phyloP scores from a whole-genome alignment of 192 early-diverging fungal genomes.

The Coemansia sp. region DNA sequence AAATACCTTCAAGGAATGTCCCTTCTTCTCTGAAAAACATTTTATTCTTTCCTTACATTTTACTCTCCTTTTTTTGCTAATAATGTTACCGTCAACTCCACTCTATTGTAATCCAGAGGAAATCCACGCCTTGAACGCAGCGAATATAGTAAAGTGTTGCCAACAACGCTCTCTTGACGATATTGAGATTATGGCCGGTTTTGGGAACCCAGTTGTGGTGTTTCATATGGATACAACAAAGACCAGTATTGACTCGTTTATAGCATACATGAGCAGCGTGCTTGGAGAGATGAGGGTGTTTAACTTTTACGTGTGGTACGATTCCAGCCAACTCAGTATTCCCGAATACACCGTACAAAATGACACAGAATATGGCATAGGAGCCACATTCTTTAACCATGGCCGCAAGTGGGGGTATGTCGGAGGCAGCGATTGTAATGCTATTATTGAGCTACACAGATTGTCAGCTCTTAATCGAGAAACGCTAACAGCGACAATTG shows the following conservation, averaged over 20 bases:
- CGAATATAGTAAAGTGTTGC: neutral
- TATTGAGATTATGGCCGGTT: neutral
- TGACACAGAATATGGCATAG: neutral
- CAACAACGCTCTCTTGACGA: neutral
- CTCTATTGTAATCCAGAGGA: neutral
- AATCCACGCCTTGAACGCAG: neutral
- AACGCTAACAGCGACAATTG: neutral
- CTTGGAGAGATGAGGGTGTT: neutral
- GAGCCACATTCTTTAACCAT: neutral
- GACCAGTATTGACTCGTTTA: neutral
- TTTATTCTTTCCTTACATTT: neutral
- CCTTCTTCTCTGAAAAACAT: neutral
- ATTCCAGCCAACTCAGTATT: neutral
- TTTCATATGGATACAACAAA: neutral
- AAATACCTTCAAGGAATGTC: neutral
- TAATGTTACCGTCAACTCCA: neutral
- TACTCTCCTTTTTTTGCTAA: neutral
- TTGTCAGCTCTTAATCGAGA: neutral
- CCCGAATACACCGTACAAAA: neutral
- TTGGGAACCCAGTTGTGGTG: neutral
- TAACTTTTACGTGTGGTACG: conserved; percentile 3
- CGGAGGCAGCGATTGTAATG: neutral
- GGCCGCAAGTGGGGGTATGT: neutral
- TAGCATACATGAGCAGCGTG: neutral
- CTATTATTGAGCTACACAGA: neutral